Base-by-base conservation (phyloP, 2,329 filamentous ascomycete genomes). In the Drechslerella coelobrocha region DNA sequence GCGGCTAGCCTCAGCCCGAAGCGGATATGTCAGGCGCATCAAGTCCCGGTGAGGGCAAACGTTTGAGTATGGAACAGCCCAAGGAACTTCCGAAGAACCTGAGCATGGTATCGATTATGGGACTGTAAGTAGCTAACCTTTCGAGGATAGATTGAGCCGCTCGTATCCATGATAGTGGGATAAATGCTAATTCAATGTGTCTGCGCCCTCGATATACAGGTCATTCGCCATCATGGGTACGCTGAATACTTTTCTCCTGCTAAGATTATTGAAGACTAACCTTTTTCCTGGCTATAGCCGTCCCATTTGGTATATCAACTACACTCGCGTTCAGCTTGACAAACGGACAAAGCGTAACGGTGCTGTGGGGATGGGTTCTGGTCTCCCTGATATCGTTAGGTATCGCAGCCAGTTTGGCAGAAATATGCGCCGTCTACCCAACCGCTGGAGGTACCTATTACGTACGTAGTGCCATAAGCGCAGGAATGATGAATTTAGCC, bases 381-480 rank as follows among this genome's bases (percentile, higher is more conserved):
- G 84, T 89, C 26, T 86, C 85, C 2, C 77, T 88, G 37, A 85
- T 89, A 73, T 87, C 85, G 9, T 80, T 85, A 63, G 82, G 81
- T 65, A 88, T 89, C 73, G 86, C 87, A 54, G 84, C 85, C 27
- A 88, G 86, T 10, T 80, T 89, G 60, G 87, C 86, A 17, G 87
- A 89, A 77, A 89, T 89, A 68, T 88, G 86, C 78, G 85, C 86
- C 50, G 86, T 88, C 12, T 89, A 86, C 76, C 87, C 87, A 1
- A 89, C 86, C 6, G 84, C 86, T 27, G 87, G 86, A 43, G 86
- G 87, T 24, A 86, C 89, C 1, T 90, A 90, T 78, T 90, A 90
- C 31, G 68, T 72, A 34, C n/a, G 65, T 59, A n/a, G 12, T 7
- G 41, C 19, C 6, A 19, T 26, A 6, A 7, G 17, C 23, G 2